Evolutionary conservation across 2,329 filamentous ascomycete genomes (phyloP), one percentile per base, ranked within the genome.

Genomic region (Stenocarpella maydis): DNA sequence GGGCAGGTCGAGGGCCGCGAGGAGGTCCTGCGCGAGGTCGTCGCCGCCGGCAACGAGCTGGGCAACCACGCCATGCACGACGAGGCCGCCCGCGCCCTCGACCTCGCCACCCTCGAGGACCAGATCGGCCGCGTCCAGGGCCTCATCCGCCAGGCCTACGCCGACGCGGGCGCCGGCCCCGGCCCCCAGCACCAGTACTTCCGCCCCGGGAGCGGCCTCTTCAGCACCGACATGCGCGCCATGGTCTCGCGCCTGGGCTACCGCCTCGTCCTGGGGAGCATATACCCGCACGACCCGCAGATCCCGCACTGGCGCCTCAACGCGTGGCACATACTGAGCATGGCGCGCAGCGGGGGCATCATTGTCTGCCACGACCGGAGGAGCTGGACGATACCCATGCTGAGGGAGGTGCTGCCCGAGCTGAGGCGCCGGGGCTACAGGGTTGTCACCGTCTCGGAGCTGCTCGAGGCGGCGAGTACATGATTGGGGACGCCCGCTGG

Each of bases 271-370:
- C 82, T 97, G 47, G 94, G 94, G 3, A 90, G 90, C 78, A 90
- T 97, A 49, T 97, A 97, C 80, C 94, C 94, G 6, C 94, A 97
- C 81, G 94, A 97, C 81, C 90, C 94, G n/a, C 94, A 97, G 83
- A 91, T 97, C 69, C 83, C 84, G 12, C 90, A 87, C 75, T 86
- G 88, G 73, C 82, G 83, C 72, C 74, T 94, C 65, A 97, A 97
- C 80, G 91, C 92, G 9, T 84, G 83, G 73, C 94, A 97, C 81
- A 88, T 97, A 4, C 79, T 97, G 74, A 94, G 92, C 80, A 94
- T 94, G 91, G 83, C 91, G 43, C 83, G 87, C 55, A 90, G 92
- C 0, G 94, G 94, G 0, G 90, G 88, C 34, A 91, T 97, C 69
- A 90, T 97, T 71, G 91, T 97, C 64, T 95, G 93, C 76, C 94